A percentile compares a stretch with the other conserved stretches of the same genome.
Conservation (phyloP, 148 eudicot genomes). For the Arbutus unedo region DNA sequence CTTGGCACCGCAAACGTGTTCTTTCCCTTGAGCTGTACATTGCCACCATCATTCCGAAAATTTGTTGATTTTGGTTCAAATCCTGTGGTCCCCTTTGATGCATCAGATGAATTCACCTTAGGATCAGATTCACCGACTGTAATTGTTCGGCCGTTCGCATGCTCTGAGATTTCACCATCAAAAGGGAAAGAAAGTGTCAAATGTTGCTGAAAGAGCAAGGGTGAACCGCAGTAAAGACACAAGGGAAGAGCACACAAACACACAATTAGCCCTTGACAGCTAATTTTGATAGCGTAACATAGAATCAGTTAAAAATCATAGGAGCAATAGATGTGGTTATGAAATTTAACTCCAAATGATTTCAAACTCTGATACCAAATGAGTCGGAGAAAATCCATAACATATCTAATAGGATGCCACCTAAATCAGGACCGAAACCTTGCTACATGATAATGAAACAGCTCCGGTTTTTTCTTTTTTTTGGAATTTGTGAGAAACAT, state of each 20-base stretch:
- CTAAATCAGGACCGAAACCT: background rate
- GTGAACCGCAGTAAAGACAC: background rate
- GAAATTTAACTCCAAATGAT: conserved; percentile 3
- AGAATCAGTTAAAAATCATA: background rate
- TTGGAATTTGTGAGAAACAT: background rate
- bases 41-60: conserved; percentile 20
- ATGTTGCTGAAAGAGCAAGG: background rate
- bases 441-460: background rate
- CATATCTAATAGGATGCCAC: background rate
- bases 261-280: background rate
- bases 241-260: background rate
- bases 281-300: background rate
- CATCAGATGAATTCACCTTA: conserved; percentile 21
- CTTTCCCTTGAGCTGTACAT: conserved; percentile 59
- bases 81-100: conserved; percentile 7
- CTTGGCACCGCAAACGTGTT: conserved; percentile 89
- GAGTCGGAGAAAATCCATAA: background rate
- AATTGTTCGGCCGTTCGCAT: conserved; percentile 10
- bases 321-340: background rate
- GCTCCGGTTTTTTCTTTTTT: background rate
- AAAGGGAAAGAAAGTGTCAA: background rate
- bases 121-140: conserved; percentile 12
- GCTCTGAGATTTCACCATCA: conserved; percentile 12
- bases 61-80: conserved; percentile 17
- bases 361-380: background rate